A percentile compares a stretch with the other conserved stretches of the same genome.
Conservation (phyloP, 306 rosid species). For the Prunus armeniaca region DNA sequence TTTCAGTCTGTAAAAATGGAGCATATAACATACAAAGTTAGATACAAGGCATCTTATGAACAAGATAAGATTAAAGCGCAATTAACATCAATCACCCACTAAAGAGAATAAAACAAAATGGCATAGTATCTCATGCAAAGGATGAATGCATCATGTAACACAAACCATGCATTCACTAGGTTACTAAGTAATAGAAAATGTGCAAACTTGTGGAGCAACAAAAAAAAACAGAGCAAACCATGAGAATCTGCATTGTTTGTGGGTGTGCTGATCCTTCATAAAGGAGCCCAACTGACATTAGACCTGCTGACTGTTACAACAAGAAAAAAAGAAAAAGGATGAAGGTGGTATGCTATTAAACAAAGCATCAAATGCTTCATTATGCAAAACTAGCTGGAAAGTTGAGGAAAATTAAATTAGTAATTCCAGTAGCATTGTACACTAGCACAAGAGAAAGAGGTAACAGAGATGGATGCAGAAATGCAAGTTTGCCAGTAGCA, state of each 20-base stretch:
- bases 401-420: background rate
- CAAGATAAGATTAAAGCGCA: background rate
- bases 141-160: background rate
- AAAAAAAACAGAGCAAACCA: conserved; percentile 49
- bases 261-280: conserved; percentile 95
- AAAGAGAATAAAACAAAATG: background rate
- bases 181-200: background rate
- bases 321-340: conserved; percentile 5
- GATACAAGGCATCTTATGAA: conserved; percentile 12
- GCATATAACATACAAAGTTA: background rate
- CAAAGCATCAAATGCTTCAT: conserved; percentile 5
- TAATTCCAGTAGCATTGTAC: background rate
- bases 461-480: background rate
- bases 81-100: background rate
- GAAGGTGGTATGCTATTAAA: background rate
- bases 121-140: background rate
- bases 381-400: conserved; percentile 7
- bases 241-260: conserved; percentile 79
- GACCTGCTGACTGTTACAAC: conserved; percentile 73
- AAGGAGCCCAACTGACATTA: conserved; percentile 87
- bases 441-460: background rate
- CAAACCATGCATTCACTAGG: background rate
- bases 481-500: background rate
- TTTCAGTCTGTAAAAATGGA: conserved; percentile 62
- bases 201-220: conserved; percentile 24